Evolutionary conservation across 257 asterid species (phyloP).

Genomic region (Plantago ovata): DNA sequence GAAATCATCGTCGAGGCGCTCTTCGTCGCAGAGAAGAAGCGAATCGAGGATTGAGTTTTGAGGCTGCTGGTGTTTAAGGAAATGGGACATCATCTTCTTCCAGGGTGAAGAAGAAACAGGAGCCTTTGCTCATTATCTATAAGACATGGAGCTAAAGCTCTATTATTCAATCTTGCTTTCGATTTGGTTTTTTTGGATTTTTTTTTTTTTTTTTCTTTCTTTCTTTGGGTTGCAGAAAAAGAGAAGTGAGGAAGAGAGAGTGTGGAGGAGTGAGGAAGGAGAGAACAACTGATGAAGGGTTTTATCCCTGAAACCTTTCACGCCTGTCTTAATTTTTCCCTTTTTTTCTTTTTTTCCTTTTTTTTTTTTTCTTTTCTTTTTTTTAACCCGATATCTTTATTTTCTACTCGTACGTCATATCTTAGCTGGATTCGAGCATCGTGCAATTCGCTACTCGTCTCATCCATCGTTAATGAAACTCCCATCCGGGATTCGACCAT

Average conservation of each 20-base stretch:
- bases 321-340: constrained; percentile 56
- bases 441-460: no score
- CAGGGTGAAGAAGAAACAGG: constrained; percentile 47
- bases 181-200: constrained; percentile 18
- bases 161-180: constrained; percentile 44
- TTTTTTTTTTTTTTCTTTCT: constrained; percentile 12
- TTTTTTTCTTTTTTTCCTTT: constrained; percentile 5
- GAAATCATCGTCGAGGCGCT: constrained; percentile 47
- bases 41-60: constrained; percentile 48
- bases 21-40: constrained; percentile 74
- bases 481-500: no score
- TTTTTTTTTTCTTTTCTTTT: constrained; percentile 2
- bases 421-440: not conserved
- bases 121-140: constrained; percentile 51
- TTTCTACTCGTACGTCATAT: no score
- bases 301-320: constrained; percentile 71
- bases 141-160: constrained; percentile 29
- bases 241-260: constrained; percentile 8
- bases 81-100: constrained; percentile 55
- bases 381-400: no score
- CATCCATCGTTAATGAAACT: not conserved
- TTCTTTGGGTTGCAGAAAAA: constrained; percentile 23
- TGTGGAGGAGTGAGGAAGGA: constrained; percentile 14
- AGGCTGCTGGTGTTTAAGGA: constrained; percentile 34
- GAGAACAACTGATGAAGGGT: constrained; percentile 41